Base-by-base conservation (phyloP, 2,329 filamentous ascomycete genomes). In the Pestalotiopsis sp. region DNA sequence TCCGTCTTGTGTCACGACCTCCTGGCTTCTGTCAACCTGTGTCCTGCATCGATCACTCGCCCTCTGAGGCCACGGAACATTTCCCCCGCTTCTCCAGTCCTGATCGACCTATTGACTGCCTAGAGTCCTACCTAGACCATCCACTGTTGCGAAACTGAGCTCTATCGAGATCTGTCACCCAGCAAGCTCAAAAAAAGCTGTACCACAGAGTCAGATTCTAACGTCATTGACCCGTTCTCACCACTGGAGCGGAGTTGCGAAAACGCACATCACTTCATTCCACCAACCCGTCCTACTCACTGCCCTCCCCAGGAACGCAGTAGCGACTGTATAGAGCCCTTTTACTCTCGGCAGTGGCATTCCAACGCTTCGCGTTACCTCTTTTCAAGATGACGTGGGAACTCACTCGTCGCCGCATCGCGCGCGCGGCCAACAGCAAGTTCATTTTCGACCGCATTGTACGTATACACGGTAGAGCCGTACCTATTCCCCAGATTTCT, bases 371-470 rank as follows among this genome's bases (percentile, higher is more conserved):
- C 31, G 45, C 45, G 45, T 17, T 52, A 17, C 25, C 36, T 20
- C 13, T 39, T 70, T 71, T 38, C 73, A 81, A 66, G 74, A 90
- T 90, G 88, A 78, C 86, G 72, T 87, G 87, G 85, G 86, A 90
- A 78, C 82, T 89, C 61, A 85, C 80, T 62, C 83, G 86, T 71
- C 87, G 90, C 76, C 88, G 90, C 74, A 81, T 93, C 76, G 80
- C 89, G 76, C 87, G 91, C 78, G 82, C 88, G 75, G 84, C 92
- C 76, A 94, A 92, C 77, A 89, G 85, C 79, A 90, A 91, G 80
- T 94, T 89, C 80, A 89, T 94, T 72, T 93, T 90, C 80, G 92
- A 91, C 72, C 88, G 87, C 79, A 84, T 94, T 77, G 92, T 94
- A 85, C 78, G 91, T 89, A 52, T 52, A n/a, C 45, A 52, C 14